Evolutionary conservation across 1,284 basidiomycete genomes (phyloP), one percentile per base, ranked within the genome.

Genomic region (Tetrapyrgos nigripes): DNA sequence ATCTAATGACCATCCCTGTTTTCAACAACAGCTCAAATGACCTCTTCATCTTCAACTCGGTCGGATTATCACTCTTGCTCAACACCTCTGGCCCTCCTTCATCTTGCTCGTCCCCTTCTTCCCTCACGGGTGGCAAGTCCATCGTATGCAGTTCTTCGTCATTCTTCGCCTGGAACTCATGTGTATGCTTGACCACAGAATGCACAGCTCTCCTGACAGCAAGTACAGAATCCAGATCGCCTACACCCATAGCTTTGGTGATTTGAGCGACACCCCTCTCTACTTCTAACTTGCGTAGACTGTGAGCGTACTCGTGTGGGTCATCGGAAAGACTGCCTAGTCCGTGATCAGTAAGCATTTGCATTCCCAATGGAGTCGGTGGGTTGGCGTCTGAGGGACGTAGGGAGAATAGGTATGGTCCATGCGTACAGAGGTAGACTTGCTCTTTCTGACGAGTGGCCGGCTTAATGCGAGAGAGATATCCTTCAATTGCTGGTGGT

Each of bases 401-500:
- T 49, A 90, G 66, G 11, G 85, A 77, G 73, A 93, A 94, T 21
- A 95, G 72, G 66, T 85, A 84, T 3, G 91, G 89, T 56, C 89
- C 84, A 67, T 95, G 91, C 6, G 86, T 86, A 28, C 83, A 77
- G 19, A 96, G 76, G 73, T 95, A 96, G 6, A 91, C 68, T 8
- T 81, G 76, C 51, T 88, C 85, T 59, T 82, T 85, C 28, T 75
- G 71, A 62, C 88, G 85, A 31, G 84, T 81, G 56, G 85, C 85
- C 0, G 85, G 80, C 60, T 83, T 84, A 67, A 94, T 82, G 53
- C 89, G 87, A 58, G 91, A 83, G 33, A 94, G 73, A 72, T 90
- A 95, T 1, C 93, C 93, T 73, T 96, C 93, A 47, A 95, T 76
- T 1, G 85, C 83, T 0, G 86, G 84, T 1, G 93, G 93, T 68